Evolutionary conservation across 2,329 filamentous ascomycete species (phyloP).

Genomic region (Davidsoniella eucalypti): DNA sequence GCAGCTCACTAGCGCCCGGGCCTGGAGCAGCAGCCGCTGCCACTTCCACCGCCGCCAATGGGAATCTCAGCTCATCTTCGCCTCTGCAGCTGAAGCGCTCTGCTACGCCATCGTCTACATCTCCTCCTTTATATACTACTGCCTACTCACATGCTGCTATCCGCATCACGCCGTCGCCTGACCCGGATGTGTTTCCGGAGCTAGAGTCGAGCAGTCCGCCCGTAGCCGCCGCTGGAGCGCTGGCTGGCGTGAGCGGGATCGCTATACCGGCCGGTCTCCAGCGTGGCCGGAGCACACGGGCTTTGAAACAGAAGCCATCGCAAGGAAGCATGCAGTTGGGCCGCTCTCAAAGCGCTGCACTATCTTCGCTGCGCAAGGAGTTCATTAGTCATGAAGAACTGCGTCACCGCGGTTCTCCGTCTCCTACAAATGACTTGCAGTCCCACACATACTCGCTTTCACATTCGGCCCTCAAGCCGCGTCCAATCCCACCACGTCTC

Average conservation of each 20-base stretch:
- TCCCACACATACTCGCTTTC: background rate
- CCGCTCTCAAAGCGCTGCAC: constrained; percentile 2
- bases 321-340: constrained; percentile 4
- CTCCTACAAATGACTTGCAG: background rate
- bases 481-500: constrained; percentile 1
- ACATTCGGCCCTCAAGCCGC: constrained; percentile 1
- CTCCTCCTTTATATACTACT: background rate
- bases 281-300: constrained; percentile 1
- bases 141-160: background rate
- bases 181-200: constrained; percentile 3
- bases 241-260: background rate
- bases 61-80: background rate
- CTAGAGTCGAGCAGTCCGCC: background rate
- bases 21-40: background rate
- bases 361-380: constrained; percentile 8
- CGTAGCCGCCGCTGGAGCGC: background rate
- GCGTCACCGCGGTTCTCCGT: constrained; percentile 3
- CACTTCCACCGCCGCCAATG: background rate
- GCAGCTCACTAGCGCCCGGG: background rate
- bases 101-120: background rate
- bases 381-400: constrained; percentile 10
- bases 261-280: background rate
- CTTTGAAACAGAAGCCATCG: constrained; percentile 5
- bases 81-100: background rate
- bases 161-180: constrained; percentile 7